Evolutionary conservation across 345 rosid genomes (phyloP), one percentile per base, ranked within the genome.

Genomic region (Camelina sativa): DNA sequence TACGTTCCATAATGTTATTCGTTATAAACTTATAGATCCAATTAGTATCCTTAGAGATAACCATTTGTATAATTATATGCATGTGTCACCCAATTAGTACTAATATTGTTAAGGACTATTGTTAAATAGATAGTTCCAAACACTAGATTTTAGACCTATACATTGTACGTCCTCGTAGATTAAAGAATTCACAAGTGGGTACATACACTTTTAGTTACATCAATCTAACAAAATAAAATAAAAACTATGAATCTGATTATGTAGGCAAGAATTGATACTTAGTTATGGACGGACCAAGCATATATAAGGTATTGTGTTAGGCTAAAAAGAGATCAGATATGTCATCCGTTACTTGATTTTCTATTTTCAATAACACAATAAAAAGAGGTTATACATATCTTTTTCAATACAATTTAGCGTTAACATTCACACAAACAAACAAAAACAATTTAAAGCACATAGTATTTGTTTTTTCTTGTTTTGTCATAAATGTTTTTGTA

Each of bases 1-100:
- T 35, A 75, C 9, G 75, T 69, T 55, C 46, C 60, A 76, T 64
- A 13, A 47, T 25, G 28, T n/a, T 8, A 20, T 8, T 34, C 44
- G 37, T 11, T 62, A 34, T 34, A 17, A 47, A 41, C 20, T 37
- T 25, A 7, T 17, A 69, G 51, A 61, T 40, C 55, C 23, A 58
- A 48, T 58, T 50, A n/a, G 22, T 46, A 17, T 58, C 60, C n/a
- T 57, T 23, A 56, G 37, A 46, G 7, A 37, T 57, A 17, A 56
- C 5, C 19, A 34, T 65, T 34, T 46, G 40, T 8, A 63, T 32
- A 46, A 23, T 30, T 41, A 20, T 50, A 30, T 16, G 63, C 30
- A 68, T 61, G 23, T 41, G 55, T 22, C 63, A 52, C 37, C 40
- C 63, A 61, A 32, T 50, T 13, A 17, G 12, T 9, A 28, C 54